Base-by-base conservation (phyloP, 495 filamentous ascomycete species). In the Aspergillus diversus region DNA sequence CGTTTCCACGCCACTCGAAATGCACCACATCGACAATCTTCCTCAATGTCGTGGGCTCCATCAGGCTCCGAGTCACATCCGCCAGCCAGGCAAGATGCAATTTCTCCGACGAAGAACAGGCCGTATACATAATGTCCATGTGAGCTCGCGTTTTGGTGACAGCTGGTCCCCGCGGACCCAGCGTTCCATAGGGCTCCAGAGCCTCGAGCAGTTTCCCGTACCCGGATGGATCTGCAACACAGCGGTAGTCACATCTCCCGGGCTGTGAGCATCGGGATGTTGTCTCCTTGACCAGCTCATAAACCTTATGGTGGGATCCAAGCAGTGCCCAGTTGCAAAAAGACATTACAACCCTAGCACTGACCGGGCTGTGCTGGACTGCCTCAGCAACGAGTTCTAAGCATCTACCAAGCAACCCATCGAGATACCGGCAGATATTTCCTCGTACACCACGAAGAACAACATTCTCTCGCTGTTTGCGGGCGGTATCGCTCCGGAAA, bases 271-370 rank as follows among this genome's bases (percentile, higher is more conserved):
- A 27, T 27, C 21, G 21, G 1, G 21, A 2, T 27, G 21, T 27
- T 27, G 21, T 27, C 46, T 0, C 66, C 62, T 66, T 50, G 5
- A 64, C 7, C 5, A 66, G 11, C 39, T 71, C 69, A 55, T 63
- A 73, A 2, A 67, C 34, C 34, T 71, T 71, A 50, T 73, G 71
- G 35, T 73, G 69, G 5, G 65, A 64, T 0, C 58, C 52, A 48
- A 71, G 63, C 21, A 71, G 48, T 7, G 61, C 61, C 69, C 71
- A 73, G 31, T 71, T 73, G 37, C 69, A 71, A 32, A 61, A 69
- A 6, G 64, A 66, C 63, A 71, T 64, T 2, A 66, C 31, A 55
- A 32, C 32, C 66, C 50, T 5, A 62, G 55, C 9, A 59, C 43
- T 17, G 39, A 15, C 46, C 13, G 37, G 9, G 35, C 53, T 3